These are phyloP conservation scores for Trypanosoma melophagium DNA, from an alignment of 208 protist genomes.

Conservation along the genomic window DNA sequence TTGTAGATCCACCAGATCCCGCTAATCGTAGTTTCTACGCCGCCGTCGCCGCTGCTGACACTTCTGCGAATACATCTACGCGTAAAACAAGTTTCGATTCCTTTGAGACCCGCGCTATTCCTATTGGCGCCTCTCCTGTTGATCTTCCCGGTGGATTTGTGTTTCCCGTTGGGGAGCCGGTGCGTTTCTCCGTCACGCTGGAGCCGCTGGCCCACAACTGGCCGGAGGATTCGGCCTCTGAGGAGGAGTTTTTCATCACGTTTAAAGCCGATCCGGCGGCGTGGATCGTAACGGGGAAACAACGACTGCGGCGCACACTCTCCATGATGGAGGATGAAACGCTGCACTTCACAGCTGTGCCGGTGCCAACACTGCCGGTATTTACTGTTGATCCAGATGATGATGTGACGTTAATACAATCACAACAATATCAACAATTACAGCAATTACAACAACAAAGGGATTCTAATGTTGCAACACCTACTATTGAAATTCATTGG, in stretches of 20 bases:
- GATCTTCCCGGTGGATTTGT: conserved; percentile 49
- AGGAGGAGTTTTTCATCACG: conserved; percentile 77
- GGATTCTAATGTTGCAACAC: conserved; percentile 31
- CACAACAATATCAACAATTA: background rate
- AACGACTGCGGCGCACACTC: conserved; percentile 59
- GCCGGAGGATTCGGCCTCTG: conserved; percentile 58
- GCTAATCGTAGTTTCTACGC: conserved; percentile 39
- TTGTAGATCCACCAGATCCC: conserved; percentile 58
- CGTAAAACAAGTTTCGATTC: background rate
- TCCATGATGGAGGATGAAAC: conserved; percentile 71
- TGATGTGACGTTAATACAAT: no score
- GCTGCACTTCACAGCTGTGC: conserved; percentile 73
- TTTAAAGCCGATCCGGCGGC: conserved; percentile 60
- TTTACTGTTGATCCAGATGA: conserved; percentile 6
- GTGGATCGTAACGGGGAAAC: conserved; percentile 83
- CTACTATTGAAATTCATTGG: conserved; percentile 66
- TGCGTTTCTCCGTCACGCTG: conserved; percentile 70
- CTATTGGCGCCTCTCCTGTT: conserved; percentile 36
- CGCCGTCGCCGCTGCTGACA: conserved; percentile 20
- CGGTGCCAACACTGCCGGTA: conserved; percentile 38
- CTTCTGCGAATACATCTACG: background rate
- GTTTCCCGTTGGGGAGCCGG: conserved; percentile 74
- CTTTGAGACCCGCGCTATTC: background rate
- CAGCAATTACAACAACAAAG: conserved; percentile 1
- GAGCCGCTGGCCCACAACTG: conserved; percentile 79